phyloP scores from a whole-genome alignment of 1,284 basidiomycete species.

The Trametes versicolor region DNA sequence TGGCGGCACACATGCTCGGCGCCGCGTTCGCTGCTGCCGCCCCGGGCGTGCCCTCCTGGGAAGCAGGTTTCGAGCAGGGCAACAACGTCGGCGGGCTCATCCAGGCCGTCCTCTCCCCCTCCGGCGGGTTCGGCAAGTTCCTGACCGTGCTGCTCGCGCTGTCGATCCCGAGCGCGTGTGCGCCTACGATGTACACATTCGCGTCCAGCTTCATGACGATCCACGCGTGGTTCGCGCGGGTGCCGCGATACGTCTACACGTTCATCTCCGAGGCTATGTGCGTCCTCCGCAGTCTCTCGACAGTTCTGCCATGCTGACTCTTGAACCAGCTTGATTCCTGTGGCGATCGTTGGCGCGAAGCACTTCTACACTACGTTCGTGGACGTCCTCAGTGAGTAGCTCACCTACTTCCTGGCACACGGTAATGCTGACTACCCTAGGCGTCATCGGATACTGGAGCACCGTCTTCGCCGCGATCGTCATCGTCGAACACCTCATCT shows the following conservation, averaged over 20 bases:
- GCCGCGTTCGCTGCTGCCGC: slow-evolving; percentile 72
- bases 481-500: slow-evolving; percentile 65
- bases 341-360: slow-evolving; percentile 68
- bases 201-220: slow-evolving; percentile 79
- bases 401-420: slow-evolving; percentile 3
- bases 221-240: slow-evolving; percentile 58
- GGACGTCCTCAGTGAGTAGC: slow-evolving; percentile 59
- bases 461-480: slow-evolving; percentile 62
- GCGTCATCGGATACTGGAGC: slow-evolving; percentile 70
- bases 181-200: slow-evolving; percentile 83
- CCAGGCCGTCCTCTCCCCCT: slow-evolving; percentile 53
- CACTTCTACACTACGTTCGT: slow-evolving; percentile 67
- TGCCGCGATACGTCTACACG: slow-evolving; percentile 81
- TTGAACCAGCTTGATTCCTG: slow-evolving; percentile 58
- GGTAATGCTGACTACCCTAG: slow-evolving; percentile 35
- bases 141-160: slow-evolving; percentile 67
- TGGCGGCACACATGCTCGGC: slow-evolving; percentile 70
- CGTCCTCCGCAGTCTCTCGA: slow-evolving; percentile 31
- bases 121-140: slow-evolving; percentile 66
- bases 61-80: slow-evolving; percentile 61
- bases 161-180: slow-evolving; percentile 64
- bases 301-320: slow-evolving; percentile 26
- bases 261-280: slow-evolving; percentile 78
- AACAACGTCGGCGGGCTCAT: slow-evolving; percentile 64
- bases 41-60: slow-evolving; percentile 67